phyloP scores from a whole-genome alignment of 140 eudicot genomes.

The Eryngium alpinum region DNA sequence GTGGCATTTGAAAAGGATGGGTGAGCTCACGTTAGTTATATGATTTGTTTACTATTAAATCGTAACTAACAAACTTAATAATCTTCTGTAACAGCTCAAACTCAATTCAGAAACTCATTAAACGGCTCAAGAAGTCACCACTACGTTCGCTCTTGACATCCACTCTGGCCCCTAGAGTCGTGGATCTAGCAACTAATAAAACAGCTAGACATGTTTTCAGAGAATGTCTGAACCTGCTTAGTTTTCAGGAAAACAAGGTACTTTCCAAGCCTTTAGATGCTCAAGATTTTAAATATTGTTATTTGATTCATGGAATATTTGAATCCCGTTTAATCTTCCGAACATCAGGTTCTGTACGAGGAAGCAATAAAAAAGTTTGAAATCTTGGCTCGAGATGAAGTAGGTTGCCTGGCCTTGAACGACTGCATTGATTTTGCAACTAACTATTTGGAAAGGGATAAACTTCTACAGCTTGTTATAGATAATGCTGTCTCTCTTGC shows the following conservation, averaged over 20 bases:
- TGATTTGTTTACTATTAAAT: background rate
- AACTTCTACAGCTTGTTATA: conserved; percentile 18
- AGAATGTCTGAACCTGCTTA: conserved; percentile 19
- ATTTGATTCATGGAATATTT: background rate
- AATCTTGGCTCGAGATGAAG: conserved; percentile 19
- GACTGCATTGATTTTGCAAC: conserved; percentile 21
- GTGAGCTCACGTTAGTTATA: background rate
- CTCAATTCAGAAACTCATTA: conserved; percentile 22
- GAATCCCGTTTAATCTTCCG: background rate
- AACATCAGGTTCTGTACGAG: conserved; percentile 22
- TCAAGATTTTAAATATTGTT: background rate
- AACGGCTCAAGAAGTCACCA: conserved; percentile 24
- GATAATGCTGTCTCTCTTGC: conserved; percentile 17
- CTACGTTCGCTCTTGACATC: conserved; percentile 14
- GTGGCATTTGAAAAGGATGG: conserved; percentile 3
- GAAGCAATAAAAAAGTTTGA: conserved; percentile 13
- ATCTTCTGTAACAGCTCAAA: conserved; percentile 9
- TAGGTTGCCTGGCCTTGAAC: conserved; percentile 27
- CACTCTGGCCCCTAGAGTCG: conserved; percentile 21
- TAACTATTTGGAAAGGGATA: conserved; percentile 7
- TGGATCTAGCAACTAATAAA: conserved; percentile 18
- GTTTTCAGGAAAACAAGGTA: conserved; percentile 21
- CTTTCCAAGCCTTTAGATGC: background rate
- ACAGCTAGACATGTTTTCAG: conserved; percentile 23
- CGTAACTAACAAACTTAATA: background rate